These are phyloP conservation scores for Leishmania tarentolae DNA, from an alignment of 208 protist species.

Conservation along the genomic window DNA sequence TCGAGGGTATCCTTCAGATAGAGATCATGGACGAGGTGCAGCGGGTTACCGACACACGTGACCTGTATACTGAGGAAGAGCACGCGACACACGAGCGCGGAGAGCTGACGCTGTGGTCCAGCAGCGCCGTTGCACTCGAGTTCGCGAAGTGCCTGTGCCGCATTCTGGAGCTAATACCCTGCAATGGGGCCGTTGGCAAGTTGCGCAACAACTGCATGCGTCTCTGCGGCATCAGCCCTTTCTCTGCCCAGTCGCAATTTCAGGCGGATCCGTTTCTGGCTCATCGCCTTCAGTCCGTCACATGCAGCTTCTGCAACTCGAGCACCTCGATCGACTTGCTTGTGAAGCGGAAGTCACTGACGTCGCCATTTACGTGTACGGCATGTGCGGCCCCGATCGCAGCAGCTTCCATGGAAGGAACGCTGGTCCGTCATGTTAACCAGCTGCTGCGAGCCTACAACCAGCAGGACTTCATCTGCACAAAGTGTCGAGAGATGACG, in stretches of 20 bases:
- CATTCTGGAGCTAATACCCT: conserved; percentile 74
- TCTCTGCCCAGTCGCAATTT: conserved; percentile 67
- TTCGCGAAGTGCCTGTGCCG: conserved; percentile 81
- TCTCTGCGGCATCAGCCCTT: conserved; percentile 85
- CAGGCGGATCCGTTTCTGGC: conserved; percentile 39
- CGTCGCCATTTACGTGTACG: conserved; percentile 57
- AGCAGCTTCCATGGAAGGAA: conserved; percentile 57
- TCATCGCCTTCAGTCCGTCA: conserved; percentile 44
- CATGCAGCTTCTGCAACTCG: conserved; percentile 85
- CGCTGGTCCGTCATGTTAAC: conserved; percentile 82
- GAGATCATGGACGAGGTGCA: conserved; percentile 87
- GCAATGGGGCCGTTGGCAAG: conserved; percentile 63
- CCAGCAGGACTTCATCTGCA: conserved; percentile 89
- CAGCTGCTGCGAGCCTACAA: conserved; percentile 48
- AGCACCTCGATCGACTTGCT: conserved; percentile 61
- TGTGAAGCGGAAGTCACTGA: conserved; percentile 29
- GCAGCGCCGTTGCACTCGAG: conserved; percentile 63
- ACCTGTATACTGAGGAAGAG: conserved; percentile 64
- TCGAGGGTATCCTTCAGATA: conserved; percentile 66
- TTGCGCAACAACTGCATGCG: conserved; percentile 90
- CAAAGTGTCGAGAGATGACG: conserved; percentile 79
- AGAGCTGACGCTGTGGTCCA: conserved; percentile 34
- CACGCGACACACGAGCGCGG: conserved; percentile 23
- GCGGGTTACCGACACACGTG: conserved; percentile 50
- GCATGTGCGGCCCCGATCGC: conserved; percentile 75